Evolutionary conservation across 768 basidiomycete species (phyloP).

Genomic region (Mycena haematopus): DNA sequence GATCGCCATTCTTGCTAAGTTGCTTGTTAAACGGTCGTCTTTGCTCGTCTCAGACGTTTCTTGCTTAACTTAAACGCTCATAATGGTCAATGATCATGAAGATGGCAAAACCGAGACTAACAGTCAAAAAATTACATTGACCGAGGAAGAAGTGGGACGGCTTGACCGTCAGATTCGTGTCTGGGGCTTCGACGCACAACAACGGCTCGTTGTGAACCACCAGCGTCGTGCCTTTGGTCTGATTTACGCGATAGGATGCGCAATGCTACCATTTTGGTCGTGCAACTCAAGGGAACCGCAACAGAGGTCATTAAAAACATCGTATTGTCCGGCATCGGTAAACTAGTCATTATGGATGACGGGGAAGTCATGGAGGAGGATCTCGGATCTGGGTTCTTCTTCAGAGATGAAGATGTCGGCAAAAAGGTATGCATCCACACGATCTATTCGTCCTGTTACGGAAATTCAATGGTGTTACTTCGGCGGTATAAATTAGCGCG

Average conservation of each 20-base stretch:
- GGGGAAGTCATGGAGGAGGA: constrained; percentile 80
- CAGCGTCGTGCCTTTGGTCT: constrained; percentile 25
- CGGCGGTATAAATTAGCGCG: constrained; percentile 63
- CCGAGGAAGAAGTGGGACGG: constrained; percentile 73
- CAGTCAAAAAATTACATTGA: constrained; percentile 44
- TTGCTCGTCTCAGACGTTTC: too few species aligned
- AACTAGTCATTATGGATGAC: constrained; percentile 82
- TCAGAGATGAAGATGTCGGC: constrained; percentile 91
- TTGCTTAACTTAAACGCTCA: too few species aligned
- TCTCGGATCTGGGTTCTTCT: constrained; percentile 92
- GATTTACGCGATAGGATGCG: constrained; percentile 73
- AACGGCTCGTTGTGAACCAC: constrained; percentile 60
- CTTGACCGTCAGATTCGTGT: constrained; percentile 97
- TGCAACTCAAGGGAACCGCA: constrained; percentile 81
- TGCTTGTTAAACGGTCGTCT: too few species aligned
- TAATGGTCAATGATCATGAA: too few species aligned
- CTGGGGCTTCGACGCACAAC: constrained; percentile 98
- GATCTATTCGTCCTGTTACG: constrained; percentile 30
- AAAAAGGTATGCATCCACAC: constrained; percentile 66
- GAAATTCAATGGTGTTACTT: constrained; percentile 50
- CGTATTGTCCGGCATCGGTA: constrained; percentile 94
- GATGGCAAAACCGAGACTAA: too few species aligned
- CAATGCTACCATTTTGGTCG: constrained; percentile 86
- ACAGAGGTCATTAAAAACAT: constrained; percentile 98
- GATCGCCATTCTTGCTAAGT: constrained; percentile 15